These are phyloP conservation scores for Adansonia rubrostipa DNA, from an alignment of 441 rosid genomes.

Conservation along the genomic window DNA sequence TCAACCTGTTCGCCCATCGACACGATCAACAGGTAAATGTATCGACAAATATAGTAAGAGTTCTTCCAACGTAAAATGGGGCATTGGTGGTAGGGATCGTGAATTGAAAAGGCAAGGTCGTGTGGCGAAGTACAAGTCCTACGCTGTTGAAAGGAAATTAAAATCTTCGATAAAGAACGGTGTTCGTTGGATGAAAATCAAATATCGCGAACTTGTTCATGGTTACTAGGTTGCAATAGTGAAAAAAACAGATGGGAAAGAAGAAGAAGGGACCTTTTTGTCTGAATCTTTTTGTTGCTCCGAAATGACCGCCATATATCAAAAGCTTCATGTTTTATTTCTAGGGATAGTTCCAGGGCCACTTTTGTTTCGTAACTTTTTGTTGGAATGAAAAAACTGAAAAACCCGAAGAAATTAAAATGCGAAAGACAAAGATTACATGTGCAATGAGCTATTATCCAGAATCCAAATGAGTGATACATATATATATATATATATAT, in stretches of 20 bases:
- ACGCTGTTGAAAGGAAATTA: conserved; percentile 37
- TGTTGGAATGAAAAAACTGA: no score
- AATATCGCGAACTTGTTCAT: conserved; percentile 34
- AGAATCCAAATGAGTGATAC: no score
- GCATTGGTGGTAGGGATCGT: conserved; percentile 17
- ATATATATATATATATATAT: no score
- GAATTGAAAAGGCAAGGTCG: conserved; percentile 46
- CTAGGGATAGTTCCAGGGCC: neutral
- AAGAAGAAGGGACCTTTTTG: neutral
- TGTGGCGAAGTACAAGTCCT: conserved; percentile 39
- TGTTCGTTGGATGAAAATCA: conserved; percentile 44
- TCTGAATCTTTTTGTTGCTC: neutral
- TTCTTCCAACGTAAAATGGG: neutral
- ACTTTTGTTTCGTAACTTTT: neutral
- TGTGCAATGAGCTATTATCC: no score
- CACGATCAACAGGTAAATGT: neutral
- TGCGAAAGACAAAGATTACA: no score
- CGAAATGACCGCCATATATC: neutral
- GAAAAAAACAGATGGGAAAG: no score
- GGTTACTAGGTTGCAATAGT: conserved; percentile 27
- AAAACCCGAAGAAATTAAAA: no score
- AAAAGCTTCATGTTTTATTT: neutral
- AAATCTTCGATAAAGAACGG: conserved; percentile 36
- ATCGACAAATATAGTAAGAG: neutral
- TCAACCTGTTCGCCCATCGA: neutral